phyloP scores from a whole-genome alignment of 768 basidiomycete genomes.

The Paxillus involutus region DNA sequence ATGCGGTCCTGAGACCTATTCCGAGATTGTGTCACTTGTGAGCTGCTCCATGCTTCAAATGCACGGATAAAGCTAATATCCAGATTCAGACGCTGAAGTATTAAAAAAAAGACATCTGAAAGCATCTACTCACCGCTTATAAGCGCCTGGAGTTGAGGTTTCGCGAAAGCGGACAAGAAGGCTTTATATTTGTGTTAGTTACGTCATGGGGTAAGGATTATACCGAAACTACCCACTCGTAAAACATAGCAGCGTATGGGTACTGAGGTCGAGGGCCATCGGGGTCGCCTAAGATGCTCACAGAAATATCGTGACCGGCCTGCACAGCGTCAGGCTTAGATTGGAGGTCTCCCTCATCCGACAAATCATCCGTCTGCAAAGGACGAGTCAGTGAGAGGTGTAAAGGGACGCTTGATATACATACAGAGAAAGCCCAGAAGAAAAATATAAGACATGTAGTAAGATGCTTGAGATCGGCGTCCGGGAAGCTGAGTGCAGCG shows the following conservation, averaged over 20 bases:
- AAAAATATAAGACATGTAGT: constrained; percentile 38
- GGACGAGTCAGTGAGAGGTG: constrained; percentile 2
- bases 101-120: background rate
- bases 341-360: constrained; percentile 36
- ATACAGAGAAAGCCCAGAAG: constrained; percentile 39
- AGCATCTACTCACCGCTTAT: constrained; percentile 25
- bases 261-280: constrained; percentile 29
- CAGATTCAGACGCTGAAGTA: background rate
- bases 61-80: constrained; percentile 32
- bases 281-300: constrained; percentile 27
- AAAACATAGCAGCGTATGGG: constrained; percentile 39
- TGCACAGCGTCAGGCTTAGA: constrained; percentile 35
- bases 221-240: constrained; percentile 30
- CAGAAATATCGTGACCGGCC: constrained; percentile 34
- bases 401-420: background rate
- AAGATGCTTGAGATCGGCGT: constrained; percentile 35
- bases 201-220: constrained; percentile 9
- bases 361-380: constrained; percentile 35
- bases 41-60: constrained; percentile 34
- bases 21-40: constrained; percentile 36
- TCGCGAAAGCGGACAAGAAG: constrained; percentile 34
- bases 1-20: constrained; percentile 37
- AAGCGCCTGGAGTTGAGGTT: constrained; percentile 37
- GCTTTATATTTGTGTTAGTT: constrained; percentile 14
- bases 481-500: constrained; percentile 38